Evolutionary conservation across 371 early-diverging fungal species (phyloP), one percentile per base, ranked within the genome.

Genomic region (Batkoa obscura): DNA sequence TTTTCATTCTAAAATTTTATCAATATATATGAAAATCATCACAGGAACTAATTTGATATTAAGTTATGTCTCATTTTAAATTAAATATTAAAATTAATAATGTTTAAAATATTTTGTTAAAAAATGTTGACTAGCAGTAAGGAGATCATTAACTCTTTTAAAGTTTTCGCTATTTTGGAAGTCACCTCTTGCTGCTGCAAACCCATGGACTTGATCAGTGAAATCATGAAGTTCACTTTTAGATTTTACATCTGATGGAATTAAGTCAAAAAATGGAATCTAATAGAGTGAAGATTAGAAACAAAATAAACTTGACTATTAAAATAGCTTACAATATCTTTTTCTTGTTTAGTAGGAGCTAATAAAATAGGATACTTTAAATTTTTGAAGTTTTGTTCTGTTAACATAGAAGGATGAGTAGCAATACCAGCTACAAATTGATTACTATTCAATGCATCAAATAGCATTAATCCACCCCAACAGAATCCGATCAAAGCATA

Each of bases 161-260:
- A 58, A 68, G 59, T 70, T 69, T 9, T 67, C 47, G 55, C 67
- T 66, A 32, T 80, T 63, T 1, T 58, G 42, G 65, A 66, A 84
- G 60, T 83, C 73, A 45, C 78, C 78, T 56, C 83, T 72, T 42
- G 81, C 71, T 49, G 76, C 80, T 61, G 74, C 75, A 67, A 81
- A 84, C 33, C 83, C 85, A 48, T 84, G 85, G 59, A 45, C 65
- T 70, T 75, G 73, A 56, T 82, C 81, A 60, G 76, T 76, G 58
- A 80, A 84, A 43, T 78, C 72, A 45, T 70, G 64, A 56, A 72
- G 65, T 43, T 68, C 58, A 76, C 62, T 15, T 63, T 58, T 8
- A 59, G 60, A 68, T 72, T 72, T 60, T 68, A 76, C 38, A 65
- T 67, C 32, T 72, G 68, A 63, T 65, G 34, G 50, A 3, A 54